These are phyloP conservation scores for Spatholobus suberectus DNA, from an alignment of 306 rosid genomes.

Conservation along the genomic window DNA sequence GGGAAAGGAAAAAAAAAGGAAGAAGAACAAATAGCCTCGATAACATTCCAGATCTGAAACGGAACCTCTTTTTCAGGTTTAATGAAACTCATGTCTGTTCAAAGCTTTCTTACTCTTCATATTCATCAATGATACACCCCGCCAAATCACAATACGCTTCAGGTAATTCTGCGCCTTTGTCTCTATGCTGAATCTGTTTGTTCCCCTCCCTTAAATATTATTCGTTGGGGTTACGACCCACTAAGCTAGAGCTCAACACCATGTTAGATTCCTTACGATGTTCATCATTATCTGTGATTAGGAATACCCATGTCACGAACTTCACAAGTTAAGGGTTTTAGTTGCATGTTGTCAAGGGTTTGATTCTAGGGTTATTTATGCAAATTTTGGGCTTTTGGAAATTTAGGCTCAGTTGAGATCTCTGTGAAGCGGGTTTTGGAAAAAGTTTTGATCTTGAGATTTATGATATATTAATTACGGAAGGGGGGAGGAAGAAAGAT, in stretches of 20 bases:
- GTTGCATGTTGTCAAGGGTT: constrained; percentile 5
- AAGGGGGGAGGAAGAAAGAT: constrained; percentile 47
- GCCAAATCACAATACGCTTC: not conserved
- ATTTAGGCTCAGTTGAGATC: not conserved
- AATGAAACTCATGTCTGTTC: not conserved
- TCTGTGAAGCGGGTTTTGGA: not conserved
- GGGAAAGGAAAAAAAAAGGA: not conserved
- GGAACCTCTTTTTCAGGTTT: not conserved
- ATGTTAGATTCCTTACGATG: constrained; percentile 25
- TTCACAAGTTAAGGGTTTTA: not conserved
- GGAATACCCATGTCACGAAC: not conserved
- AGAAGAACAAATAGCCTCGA: not conserved
- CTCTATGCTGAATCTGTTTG: not conserved
- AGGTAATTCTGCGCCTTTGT: constrained; percentile 34
- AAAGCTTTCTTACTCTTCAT: not conserved
- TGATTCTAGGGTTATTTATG: constrained; percentile 22
- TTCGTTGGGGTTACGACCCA: not conserved
- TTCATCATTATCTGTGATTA: constrained; percentile 11
- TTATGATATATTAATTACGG: constrained; percentile 40
- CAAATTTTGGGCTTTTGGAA: constrained; percentile 23
- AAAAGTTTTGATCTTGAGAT: constrained; percentile 21
- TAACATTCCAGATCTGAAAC: constrained; percentile 44
- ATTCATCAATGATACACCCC: not conserved
- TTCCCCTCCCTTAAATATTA: not conserved
- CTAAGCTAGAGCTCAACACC: not conserved